Evolutionary conservation across 306 rosid species (phyloP), one percentile per base, ranked within the genome.

Genomic region (Acacia acuminata): DNA sequence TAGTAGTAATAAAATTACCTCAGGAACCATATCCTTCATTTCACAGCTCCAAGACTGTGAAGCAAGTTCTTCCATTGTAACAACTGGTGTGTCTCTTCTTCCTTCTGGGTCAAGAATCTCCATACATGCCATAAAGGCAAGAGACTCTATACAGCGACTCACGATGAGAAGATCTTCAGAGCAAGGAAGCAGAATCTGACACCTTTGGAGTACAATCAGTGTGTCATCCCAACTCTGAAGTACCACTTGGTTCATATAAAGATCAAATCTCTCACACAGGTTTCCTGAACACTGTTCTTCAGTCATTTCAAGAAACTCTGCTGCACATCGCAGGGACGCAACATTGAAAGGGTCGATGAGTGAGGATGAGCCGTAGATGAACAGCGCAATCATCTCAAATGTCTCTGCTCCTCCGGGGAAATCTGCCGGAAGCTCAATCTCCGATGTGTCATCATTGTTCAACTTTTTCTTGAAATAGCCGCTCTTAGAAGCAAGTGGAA

Each of bases 81-180:
- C 81, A 10, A 89, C 87, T 0, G 98, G 94, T 10, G 82, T 88
- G 84, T 93, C 94, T 43, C 89, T 75, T 64, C 87, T 88, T 56
- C 97, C 81, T 40, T 93, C 97, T 0, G 94, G 94, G 77, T 94
- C 97, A 55, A 94, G 94, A 13, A 93, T 88, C 91, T 94, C 98
- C 97, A 94, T 94, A 77, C 98, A 94, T 42, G 98, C 94, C 98
- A 94, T 94, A 90, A 94, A 94, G 25, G 98, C 97, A 0, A 94
- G 91, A 19, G 97, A 93, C 61, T 94, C 97, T 0, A 93, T 90
- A 83, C 98, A 94, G 40, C 98, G 94, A 82, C 98, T 88, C 4
- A 86, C 94, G 5, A 94, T 88, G 22, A 94, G 76, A 47, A 93
- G 83, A 77, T 93, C 91, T 82, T 94, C 98, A 19, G 97, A 92